Conservation (phyloP, 768 basidiomycete species). For the Tulasnella sp. region DNA sequence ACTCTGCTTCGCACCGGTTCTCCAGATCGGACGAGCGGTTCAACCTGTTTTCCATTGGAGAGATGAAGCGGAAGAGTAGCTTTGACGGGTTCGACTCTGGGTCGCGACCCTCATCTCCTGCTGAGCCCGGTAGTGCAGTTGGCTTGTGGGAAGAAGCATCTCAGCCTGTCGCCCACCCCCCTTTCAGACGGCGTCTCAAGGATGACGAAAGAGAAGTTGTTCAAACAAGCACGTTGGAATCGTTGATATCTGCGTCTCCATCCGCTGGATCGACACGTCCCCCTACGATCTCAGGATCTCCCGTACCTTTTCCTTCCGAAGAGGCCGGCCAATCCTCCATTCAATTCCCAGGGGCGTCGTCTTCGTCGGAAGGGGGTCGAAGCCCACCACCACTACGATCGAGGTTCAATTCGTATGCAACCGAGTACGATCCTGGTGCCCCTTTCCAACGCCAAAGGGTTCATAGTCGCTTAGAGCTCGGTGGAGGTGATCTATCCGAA, state of each 20-base stretch:
- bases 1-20: slow-evolving; percentile 28
- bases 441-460: slow-evolving; percentile 79
- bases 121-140: background rate
- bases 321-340: slow-evolving; percentile 47
- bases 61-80: slow-evolving; percentile 47
- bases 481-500: slow-evolving; percentile 36
- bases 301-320: slow-evolving; percentile 30
- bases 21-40: slow-evolving; percentile 76
- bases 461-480: slow-evolving; percentile 57
- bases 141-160: slow-evolving; percentile 29
- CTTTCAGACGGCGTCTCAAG: slow-evolving; percentile 59
- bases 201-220: slow-evolving; percentile 55
- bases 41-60: slow-evolving; percentile 71
- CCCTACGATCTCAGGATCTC: background rate
- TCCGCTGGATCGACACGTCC: slow-evolving; percentile 18
- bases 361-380: slow-evolving; percentile 57
- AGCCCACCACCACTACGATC: slow-evolving; percentile 48
- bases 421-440: slow-evolving; percentile 55
- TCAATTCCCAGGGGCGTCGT: slow-evolving; percentile 51
- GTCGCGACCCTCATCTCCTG: slow-evolving; percentile 42
- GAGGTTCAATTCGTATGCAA: slow-evolving; percentile 53
- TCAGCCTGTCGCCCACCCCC: slow-evolving; percentile 34
- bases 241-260: slow-evolving; percentile 7
- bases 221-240: slow-evolving; percentile 7
- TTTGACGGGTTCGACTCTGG: slow-evolving; percentile 34